Evolutionary conservation across 2,329 filamentous ascomycete species (phyloP), one percentile per base, ranked within the genome.

Genomic region (Geosmithia flava): DNA sequence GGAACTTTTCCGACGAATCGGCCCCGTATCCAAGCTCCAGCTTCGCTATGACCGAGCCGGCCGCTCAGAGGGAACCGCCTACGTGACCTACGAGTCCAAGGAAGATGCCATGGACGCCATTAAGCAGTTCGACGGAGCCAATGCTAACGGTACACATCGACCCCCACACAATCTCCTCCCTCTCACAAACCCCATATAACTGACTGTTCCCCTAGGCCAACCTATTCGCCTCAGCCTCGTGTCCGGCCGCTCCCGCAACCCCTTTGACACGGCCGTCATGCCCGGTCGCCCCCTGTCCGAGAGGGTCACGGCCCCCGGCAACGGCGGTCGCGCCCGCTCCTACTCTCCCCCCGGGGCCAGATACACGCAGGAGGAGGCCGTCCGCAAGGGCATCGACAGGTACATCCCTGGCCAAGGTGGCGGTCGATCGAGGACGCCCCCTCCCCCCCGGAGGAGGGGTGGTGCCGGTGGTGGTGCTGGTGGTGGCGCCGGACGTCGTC

Each of bases 21-120:
- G 87, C 20, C 79, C 80, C 2, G 74, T 95, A 42, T 54, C 69
- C 20, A 80, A 78, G 53, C 72, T 93, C 33, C 76, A 83, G 49
- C 73, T 96, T 39, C 70, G 81, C 50, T 96, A 94, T 61, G 90
- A 96, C 65, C 84, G 89, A 56, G 85, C 87, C 51, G 90, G 90
- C 49, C 86, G 90, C 58, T 95, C 88, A 2, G 83, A 90, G 58
- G 90, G 90, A 49, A 75, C 83, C 39, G 90, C 89, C 7, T 93
- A 80, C 58, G 85, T 96, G 45, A 90, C 84, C 8, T 95, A 94
- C 66, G 76, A 82, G 55, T 72, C 70, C 48, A 68, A 76, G 46
- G 74, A 78, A 45, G 85, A 95, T 62, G 90, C 90, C 10, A 70
- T 75, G 56, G 72, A 77, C 44, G 90, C 90, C 2, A 76, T 95